phyloP scores from a whole-genome alignment of 257 asterid genomes.

The Nicotiana paniculata region DNA sequence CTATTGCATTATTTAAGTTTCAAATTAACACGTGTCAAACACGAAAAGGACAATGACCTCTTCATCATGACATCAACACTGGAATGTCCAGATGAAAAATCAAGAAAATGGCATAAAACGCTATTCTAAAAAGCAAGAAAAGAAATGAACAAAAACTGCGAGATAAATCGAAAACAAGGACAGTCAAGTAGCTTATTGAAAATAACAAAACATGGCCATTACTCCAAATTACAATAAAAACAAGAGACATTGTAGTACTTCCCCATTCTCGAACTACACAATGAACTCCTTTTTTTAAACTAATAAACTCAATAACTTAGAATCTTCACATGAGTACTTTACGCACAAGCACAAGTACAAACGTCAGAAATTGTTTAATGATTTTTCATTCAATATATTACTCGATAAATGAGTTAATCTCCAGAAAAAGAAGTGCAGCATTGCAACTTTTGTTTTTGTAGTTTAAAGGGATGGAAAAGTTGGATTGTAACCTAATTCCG shows the following conservation, averaged over 20 bases:
- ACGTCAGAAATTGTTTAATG: not conserved
- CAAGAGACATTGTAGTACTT: not conserved
- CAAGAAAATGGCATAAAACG: not conserved
- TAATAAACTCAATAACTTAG: not conserved
- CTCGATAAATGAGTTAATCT: slow-evolving; percentile 4
- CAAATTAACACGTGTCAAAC: not conserved
- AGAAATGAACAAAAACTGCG: not conserved
- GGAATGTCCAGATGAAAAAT: not conserved
- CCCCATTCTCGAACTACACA: not conserved
- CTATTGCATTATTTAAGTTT: not conserved
- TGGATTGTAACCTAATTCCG: not conserved
- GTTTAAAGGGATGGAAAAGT: not conserved
- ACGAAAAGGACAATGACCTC: not conserved
- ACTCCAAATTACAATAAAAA: not conserved
- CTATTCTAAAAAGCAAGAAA: not conserved
- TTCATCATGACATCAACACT: not conserved
- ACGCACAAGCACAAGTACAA: slow-evolving; percentile 1
- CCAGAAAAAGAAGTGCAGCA: not conserved
- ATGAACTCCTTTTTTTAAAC: slow-evolving; percentile 1
- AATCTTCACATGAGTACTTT: slow-evolving; percentile 13
- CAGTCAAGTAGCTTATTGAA: not conserved
- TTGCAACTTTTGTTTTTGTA: not conserved
- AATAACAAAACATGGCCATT: not conserved
- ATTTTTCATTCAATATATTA: not conserved
- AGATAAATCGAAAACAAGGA: too few relatives aligned